phyloP scores from a whole-genome alignment of 768 basidiomycete genomes.

The Mycena haematopus region DNA sequence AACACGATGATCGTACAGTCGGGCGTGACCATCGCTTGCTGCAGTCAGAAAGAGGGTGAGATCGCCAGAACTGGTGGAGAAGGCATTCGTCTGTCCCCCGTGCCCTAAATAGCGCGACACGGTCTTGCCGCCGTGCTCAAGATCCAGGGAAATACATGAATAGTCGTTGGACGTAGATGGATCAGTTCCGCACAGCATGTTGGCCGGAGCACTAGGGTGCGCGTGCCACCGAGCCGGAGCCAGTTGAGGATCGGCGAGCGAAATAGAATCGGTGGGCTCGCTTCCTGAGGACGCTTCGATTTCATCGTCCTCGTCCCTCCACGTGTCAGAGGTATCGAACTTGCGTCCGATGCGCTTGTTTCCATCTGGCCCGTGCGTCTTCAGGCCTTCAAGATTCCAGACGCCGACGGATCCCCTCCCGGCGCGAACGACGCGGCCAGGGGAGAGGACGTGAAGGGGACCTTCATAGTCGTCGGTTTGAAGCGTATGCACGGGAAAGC shows the following conservation, averaged over 20 bases:
- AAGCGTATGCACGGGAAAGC: conserved; percentile 35
- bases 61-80: conserved; percentile 38
- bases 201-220: neutral
- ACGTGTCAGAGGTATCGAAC: conserved; percentile 18
- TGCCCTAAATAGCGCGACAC: conserved; percentile 39
- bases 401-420: conserved; percentile 33
- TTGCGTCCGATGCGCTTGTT: conserved; percentile 24
- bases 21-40: conserved; percentile 38
- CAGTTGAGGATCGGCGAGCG: conserved; percentile 3
- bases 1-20: conserved; percentile 39
- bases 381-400: conserved; percentile 37
- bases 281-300: conserved; percentile 35
- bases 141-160: conserved; percentile 23
- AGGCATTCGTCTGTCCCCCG: conserved; percentile 31
- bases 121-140: conserved; percentile 17
- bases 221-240: conserved; percentile 1
- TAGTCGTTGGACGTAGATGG: conserved; percentile 15
- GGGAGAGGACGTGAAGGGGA: conserved; percentile 32
- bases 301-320: conserved; percentile 27
- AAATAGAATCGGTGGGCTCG: conserved; percentile 14
- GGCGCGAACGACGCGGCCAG: conserved; percentile 35
- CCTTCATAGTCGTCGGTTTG: conserved; percentile 22
- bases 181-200: conserved; percentile 6
- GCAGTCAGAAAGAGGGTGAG: conserved; percentile 40
- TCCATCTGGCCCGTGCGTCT: conserved; percentile 28